phyloP scores from a whole-genome alignment of 257 asterid species.

The Handroanthus guayacan region DNA sequence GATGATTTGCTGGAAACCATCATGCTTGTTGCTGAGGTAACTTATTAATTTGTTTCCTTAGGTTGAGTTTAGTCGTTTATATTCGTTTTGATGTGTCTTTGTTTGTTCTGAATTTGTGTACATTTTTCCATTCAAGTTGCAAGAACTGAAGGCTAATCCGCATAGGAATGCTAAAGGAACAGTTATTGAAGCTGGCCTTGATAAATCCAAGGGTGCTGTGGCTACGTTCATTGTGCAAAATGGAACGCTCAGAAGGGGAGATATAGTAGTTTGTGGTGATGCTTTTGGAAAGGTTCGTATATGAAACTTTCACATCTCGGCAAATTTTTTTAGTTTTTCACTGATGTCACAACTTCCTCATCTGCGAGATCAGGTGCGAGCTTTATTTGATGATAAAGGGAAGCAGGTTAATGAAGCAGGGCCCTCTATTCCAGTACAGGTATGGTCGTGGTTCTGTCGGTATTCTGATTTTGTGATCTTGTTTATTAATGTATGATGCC shows the following conservation, averaged over 20 bases:
- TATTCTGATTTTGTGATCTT: constrained; percentile 21
- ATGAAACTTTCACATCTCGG: constrained; percentile 30
- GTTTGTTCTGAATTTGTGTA: constrained; percentile 38
- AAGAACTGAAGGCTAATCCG: constrained; percentile 99
- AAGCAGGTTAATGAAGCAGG: constrained; percentile 83
- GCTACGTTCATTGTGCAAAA: constrained; percentile 97
- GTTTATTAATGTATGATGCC: neutral
- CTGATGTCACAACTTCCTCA: constrained; percentile 36
- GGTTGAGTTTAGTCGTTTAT: constrained; percentile 20
- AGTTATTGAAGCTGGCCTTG: constrained; percentile 95
- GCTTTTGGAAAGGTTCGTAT: constrained; percentile 96
- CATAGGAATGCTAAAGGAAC: constrained; percentile 93
- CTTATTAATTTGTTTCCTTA: constrained; percentile 18
- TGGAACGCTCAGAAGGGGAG: constrained; percentile 92
- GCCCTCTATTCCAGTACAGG: constrained; percentile 98
- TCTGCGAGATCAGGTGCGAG: constrained; percentile 77
- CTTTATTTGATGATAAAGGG: constrained; percentile 89
- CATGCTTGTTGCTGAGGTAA: constrained; percentile 99
- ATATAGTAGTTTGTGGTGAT: constrained; percentile 87
- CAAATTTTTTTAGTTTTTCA: constrained; percentile 16
- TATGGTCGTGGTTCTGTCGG: constrained; percentile 34
- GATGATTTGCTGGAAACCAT: constrained; percentile 92
- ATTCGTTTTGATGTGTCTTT: constrained; percentile 6
- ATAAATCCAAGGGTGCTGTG: constrained; percentile 92
- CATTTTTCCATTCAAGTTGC: constrained; percentile 60